These are phyloP conservation scores for Trichosporon sp. DNA, from an alignment of 1,284 basidiomycete genomes.

Conservation along the genomic window DNA sequence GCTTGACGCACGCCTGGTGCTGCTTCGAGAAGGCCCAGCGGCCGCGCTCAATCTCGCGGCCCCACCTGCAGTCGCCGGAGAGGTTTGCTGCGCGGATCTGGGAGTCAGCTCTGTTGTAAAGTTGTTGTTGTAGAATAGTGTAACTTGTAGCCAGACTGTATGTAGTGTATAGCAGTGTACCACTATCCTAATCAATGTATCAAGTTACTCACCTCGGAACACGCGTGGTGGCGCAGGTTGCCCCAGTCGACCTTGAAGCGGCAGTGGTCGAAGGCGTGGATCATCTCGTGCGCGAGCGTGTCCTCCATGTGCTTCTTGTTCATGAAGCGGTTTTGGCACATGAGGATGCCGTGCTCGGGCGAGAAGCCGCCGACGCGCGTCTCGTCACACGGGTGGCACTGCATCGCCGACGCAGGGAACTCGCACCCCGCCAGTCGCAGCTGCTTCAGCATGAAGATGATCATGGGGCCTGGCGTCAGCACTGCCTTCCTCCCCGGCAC, in stretches of 20 bases:
- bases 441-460: constrained; percentile 85
- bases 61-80: constrained; percentile 84
- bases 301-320: constrained; percentile 85
- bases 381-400: constrained; percentile 74
- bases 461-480: constrained; percentile 62
- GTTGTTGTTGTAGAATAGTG: not conserved
- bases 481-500: no score
- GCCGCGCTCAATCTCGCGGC: constrained; percentile 67
- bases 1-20: constrained; percentile 87
- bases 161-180: not conserved
- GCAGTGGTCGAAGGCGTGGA: constrained; percentile 95
- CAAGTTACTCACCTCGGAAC: constrained; percentile 70
- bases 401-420: constrained; percentile 62
- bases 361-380: constrained; percentile 76
- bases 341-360: constrained; percentile 67
- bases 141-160: not conserved
- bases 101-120: not conserved
- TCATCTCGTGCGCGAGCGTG: constrained; percentile 85
- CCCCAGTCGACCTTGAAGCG: constrained; percentile 89
- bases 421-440: constrained; percentile 64
- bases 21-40: constrained; percentile 83
- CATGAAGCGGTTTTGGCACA: constrained; percentile 79
- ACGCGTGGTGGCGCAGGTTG: constrained; percentile 88
- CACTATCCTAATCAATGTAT: not conserved
- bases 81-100: constrained; percentile 92